Evolutionary conservation across 2,329 filamentous ascomycete genomes (phyloP), one percentile per base, ranked within the genome.

Genomic region (Thermomyces lanuginosus): DNA sequence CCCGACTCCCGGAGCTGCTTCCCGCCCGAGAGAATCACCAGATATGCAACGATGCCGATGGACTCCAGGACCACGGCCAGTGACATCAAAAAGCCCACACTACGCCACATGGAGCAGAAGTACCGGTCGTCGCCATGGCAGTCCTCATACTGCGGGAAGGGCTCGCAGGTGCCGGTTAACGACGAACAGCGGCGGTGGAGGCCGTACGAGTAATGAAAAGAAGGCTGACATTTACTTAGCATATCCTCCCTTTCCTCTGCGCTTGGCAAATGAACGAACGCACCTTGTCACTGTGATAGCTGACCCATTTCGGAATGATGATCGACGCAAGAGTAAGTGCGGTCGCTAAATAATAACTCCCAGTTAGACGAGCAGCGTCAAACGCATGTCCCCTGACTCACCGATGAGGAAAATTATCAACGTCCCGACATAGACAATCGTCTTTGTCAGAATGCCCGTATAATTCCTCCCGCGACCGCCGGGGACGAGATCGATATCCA

Each of bases 61-160:
- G 89, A 66, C 51, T 92, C 76, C 20, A 89, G 49, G n/a, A 92
- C 72, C 19, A 82, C 69, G 5, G 78, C 69, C 41, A 93, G 79
- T 27, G 75, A 79, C 59, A 92, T 82, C 37, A 92, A 56, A 55
- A 93, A 95, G 13, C 80, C 83, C 18, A 82, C 73, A 14, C 73
- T 81, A 32, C 79, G 69, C 86, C 86, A 98, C 66, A 91, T 77
- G 42, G 73, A 77, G 61, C 89, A 95, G 56, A 95, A 93, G 44
- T 73, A 71, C 27, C 71, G 65, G 40, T 75, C 68, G 27, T 70
- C 66, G 40, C 63, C 66, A 29, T 60, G 57, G 53, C 80, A 86
- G 47, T 81, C 73, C 30, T 68, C 61, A 28, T 66, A 57, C 36
- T 64, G 61, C 3, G 81, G 81, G 50, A 83, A 89, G 35, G 49